These are phyloP conservation scores for Pseudogymnoascus sp. DNA, from an alignment of 2,329 filamentous ascomycete genomes.

Conservation along the genomic window DNA sequence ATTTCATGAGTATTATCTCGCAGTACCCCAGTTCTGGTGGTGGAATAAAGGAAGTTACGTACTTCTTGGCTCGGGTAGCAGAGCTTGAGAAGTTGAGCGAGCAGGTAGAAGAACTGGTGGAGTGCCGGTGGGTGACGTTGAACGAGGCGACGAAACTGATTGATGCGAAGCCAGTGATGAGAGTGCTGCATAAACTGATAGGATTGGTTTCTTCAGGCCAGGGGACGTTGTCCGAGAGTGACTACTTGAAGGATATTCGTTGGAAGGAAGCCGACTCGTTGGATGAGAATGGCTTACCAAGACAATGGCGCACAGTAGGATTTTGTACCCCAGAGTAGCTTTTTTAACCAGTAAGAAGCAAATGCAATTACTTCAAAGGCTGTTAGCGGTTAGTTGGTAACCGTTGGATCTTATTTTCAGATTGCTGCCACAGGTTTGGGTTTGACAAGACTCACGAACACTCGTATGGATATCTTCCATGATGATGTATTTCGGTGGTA, in stretches of 20 bases:
- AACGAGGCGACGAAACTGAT: background rate
- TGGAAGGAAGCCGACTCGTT: background rate
- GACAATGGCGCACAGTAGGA: background rate
- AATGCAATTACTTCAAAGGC: background rate
- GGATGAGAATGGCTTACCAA: background rate
- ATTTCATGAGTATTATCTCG: background rate
- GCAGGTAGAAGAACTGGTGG: background rate
- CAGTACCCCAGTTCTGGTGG: background rate
- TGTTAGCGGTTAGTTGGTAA: too few relatives aligned
- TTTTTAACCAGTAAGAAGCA: background rate
- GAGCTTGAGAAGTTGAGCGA: background rate
- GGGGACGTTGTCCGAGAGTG: background rate
- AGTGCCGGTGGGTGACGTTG: slow-evolving; percentile 1
- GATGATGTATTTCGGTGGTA: background rate
- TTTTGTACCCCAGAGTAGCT: background rate
- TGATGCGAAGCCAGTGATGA: background rate
- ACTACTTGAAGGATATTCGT: background rate
- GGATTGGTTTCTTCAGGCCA: background rate
- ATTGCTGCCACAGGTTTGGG: background rate
- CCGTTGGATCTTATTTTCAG: background rate
- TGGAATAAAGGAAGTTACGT: background rate
- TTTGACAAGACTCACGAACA: background rate
- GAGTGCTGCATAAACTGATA: background rate
- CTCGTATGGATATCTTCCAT: background rate
- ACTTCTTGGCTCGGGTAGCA: background rate